A percentile compares a stretch with the other conserved stretches of the same genome.
These are phyloP conservation scores for Dothidotthia symphoricarpi DNA, from an alignment of 2,329 filamentous ascomycete species.

Conservation along the genomic window DNA sequence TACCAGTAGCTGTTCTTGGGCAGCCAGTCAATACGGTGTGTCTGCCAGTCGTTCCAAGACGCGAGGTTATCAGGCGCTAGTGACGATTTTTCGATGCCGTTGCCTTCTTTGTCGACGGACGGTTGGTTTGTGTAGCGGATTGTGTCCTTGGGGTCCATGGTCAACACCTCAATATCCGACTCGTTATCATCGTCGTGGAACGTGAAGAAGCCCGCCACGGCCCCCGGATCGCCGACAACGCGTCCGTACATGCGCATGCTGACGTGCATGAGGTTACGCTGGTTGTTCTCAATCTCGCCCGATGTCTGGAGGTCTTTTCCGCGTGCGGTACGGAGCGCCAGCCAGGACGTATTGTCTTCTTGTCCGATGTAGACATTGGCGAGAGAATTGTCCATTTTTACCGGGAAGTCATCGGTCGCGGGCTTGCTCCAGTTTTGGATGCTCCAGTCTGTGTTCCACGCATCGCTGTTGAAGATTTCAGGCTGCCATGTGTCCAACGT, in stretches of 20 bases:
- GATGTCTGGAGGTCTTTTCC: slow-evolving; percentile 47
- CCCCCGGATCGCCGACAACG: slow-evolving; percentile 47
- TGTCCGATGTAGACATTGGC: slow-evolving; percentile 49
- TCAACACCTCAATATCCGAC: slow-evolving; percentile 56
- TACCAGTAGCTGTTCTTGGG: slow-evolving; percentile 56
- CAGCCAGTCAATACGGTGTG: slow-evolving; percentile 62
- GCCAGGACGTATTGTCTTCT: slow-evolving; percentile 41
- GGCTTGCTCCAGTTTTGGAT: slow-evolving; percentile 49
- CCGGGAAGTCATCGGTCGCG: slow-evolving; percentile 38
- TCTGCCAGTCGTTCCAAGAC: slow-evolving; percentile 57
- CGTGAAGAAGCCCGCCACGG: slow-evolving; percentile 58
- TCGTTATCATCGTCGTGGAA: slow-evolving; percentile 50
- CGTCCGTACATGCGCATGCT: slow-evolving; percentile 51
- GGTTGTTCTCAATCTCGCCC: slow-evolving; percentile 49
- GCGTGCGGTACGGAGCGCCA: slow-evolving; percentile 50
- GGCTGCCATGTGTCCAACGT: slow-evolving; percentile 38
- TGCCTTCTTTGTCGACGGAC: slow-evolving; percentile 47
- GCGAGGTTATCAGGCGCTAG: slow-evolving; percentile 50
- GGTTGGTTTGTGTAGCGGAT: slow-evolving; percentile 62
- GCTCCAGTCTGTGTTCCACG: slow-evolving; percentile 39
- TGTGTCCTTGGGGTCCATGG: slow-evolving; percentile 45
- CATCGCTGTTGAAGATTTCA: slow-evolving; percentile 36
- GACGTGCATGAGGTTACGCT: slow-evolving; percentile 48
- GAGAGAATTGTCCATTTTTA: slow-evolving; percentile 48
- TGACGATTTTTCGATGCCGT: slow-evolving; percentile 50